A percentile compares a stretch with the other conserved stretches of the same genome.
Conservation (phyloP, 1,284 basidiomycete species). For the Farysia itapuensis region DNA sequence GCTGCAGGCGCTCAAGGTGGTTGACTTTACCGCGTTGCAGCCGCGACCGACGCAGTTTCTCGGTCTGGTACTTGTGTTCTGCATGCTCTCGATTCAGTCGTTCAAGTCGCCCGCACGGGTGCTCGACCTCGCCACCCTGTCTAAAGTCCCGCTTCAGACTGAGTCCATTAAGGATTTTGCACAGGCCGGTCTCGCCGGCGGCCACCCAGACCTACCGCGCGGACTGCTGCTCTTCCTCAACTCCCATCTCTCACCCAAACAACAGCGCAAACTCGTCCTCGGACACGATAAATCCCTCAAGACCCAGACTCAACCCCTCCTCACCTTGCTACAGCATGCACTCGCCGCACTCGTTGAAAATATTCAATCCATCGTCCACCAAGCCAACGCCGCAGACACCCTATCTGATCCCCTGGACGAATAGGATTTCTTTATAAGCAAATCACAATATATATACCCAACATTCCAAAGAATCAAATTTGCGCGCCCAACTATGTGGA, state of each 20-base stretch:
- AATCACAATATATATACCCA: no score
- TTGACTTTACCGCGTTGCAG: constrained; percentile 47
- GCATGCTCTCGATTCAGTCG: constrained; percentile 39
- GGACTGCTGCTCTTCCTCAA: constrained; percentile 50
- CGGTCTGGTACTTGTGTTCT: constrained; percentile 40
- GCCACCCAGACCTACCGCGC: constrained; percentile 33
- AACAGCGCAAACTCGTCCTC: constrained; percentile 16
- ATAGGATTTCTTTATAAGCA: no score
- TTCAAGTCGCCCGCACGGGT: constrained; percentile 21
- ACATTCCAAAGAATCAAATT: no score
- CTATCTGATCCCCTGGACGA: no score
- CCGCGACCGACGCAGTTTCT: constrained; percentile 24
- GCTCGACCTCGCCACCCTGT: constrained; percentile 13
- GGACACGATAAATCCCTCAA: constrained; percentile 11
- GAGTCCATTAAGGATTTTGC: constrained; percentile 4
- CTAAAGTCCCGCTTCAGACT: not conserved
- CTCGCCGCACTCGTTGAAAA: not conserved
- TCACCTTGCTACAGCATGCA: no score
- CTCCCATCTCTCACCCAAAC: constrained; percentile 8
- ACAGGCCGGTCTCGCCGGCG: constrained; percentile 20
- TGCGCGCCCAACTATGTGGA: no score
- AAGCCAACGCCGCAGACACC: no score
- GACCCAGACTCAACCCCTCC: constrained; percentile 4
- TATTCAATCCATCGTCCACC: constrained; percentile 14
- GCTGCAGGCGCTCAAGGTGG: constrained; percentile 68